Evolutionary conservation across 2,329 filamentous ascomycete species (phyloP).

Genomic region (Microascus cirrosus): DNA sequence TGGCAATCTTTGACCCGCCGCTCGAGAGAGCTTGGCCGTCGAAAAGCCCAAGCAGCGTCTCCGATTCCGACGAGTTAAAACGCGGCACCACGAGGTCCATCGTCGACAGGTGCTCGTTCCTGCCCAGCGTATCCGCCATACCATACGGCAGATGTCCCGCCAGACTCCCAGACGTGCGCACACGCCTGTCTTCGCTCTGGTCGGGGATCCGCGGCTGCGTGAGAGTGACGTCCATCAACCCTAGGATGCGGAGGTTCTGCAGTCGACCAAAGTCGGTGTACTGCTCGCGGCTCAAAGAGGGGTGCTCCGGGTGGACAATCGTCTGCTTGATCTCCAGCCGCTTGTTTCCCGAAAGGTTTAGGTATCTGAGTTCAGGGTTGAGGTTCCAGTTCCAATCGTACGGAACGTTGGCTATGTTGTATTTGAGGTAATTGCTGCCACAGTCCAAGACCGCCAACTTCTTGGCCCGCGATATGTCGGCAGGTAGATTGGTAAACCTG

Average conservation of each 20-base stretch:
- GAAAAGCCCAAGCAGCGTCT: conserved; percentile 88
- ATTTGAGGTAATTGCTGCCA: conserved; percentile 89
- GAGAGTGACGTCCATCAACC: conserved; percentile 95
- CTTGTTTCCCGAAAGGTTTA: conserved; percentile 96
- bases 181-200: conserved; percentile 86
- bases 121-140: conserved; percentile 92
- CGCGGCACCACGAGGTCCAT: conserved; percentile 91
- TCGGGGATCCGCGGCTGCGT: conserved; percentile 90
- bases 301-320: conserved; percentile 18
- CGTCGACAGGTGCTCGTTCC: conserved; percentile 88
- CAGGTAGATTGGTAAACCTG: conserved; percentile 92
- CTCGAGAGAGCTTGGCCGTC: conserved; percentile 84
- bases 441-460: conserved; percentile 88
- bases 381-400: conserved; percentile 99
- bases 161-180: conserved; percentile 90
- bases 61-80: conserved; percentile 80
- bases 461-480: conserved; percentile 87
- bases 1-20: conserved; percentile 90
- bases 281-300: conserved; percentile 47
- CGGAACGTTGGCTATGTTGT: conserved; percentile 97
- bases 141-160: conserved; percentile 88
- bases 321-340: conserved; percentile 78
- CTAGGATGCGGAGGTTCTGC: conserved; percentile 72
- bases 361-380: conserved; percentile 87
- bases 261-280: conserved; percentile 86